These are phyloP conservation scores for Penicillium atrosanguineum DNA, from an alignment of 495 filamentous ascomycete species.

Conservation along the genomic window DNA sequence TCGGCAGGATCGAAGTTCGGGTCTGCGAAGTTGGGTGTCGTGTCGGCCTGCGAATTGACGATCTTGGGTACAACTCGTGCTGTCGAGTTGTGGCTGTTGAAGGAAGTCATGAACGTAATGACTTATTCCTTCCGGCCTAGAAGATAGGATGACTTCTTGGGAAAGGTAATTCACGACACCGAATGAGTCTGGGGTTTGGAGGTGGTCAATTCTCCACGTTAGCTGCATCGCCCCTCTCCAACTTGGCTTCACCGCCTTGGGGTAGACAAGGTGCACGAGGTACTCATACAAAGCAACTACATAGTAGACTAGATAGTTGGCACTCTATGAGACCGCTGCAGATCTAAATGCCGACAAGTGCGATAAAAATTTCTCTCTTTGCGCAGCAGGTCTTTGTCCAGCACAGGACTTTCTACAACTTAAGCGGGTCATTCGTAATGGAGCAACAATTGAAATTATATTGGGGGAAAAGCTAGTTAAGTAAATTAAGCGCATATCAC, in stretches of 20 bases:
- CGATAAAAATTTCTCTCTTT: background rate
- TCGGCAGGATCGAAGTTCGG: slow-evolving; percentile 75
- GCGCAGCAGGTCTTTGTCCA: background rate
- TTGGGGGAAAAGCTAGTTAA: background rate
- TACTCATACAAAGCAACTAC: background rate
- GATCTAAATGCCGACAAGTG: no score
- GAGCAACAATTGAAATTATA: background rate
- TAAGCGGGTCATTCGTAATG: background rate
- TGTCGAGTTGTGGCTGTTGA: slow-evolving; percentile 18
- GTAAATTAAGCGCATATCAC: background rate
- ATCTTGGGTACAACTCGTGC: slow-evolving; percentile 13
- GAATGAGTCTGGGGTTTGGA: background rate
- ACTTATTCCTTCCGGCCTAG: background rate
- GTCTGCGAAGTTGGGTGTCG: slow-evolving; percentile 62
- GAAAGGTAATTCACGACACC: background rate
- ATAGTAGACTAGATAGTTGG: no score
- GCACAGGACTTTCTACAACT: background rate
- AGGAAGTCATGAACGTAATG: slow-evolving; percentile 13
- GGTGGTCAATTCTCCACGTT: background rate
- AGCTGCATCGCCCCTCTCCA: background rate
- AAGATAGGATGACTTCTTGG: background rate
- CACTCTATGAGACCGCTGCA: background rate
- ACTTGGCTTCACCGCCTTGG: background rate
- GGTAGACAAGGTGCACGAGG: background rate
- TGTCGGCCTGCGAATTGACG: slow-evolving; percentile 49